Base-by-base conservation (phyloP, 2,329 filamentous ascomycete genomes). In the Chaetomiaceae sp. region DNA sequence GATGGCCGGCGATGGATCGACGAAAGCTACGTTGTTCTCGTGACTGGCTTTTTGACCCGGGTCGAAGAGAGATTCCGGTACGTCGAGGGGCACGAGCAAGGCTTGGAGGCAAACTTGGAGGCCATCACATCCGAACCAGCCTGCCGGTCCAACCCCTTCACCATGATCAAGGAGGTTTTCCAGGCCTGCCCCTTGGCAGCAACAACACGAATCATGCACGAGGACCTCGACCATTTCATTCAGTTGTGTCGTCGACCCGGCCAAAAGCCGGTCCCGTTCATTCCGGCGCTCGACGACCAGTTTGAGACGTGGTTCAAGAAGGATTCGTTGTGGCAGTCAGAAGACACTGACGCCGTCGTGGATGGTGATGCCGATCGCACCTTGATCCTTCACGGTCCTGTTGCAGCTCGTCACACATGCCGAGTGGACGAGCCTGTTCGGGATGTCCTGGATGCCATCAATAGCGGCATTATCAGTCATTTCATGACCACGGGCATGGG, bases 261-360 rank as follows among this genome's bases (percentile, higher is more conserved):
- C 34, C 93, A 97, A 75, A 99, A 99, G 78, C 92, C 92, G 3
- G 87, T 93, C 20, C 92, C 91, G 1, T 99, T 99, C 66, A 90
- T 99, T 27, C 92, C 93, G 5, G 78, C 86, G 17, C 77, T 99
- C n/a, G 93, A 99, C 63, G 89, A 95, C 56, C 95, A 91, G 66
- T 99, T 99, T 60, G 92, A 97, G 66, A 95, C 93, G 73, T 99
- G 89, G 76, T 99, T 97, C 85, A 99, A 99, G 83, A 99, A 99
- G 76, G 92, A 99, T 69, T 97, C 92, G 3, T 79, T 99, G 6
- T 99, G 92, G 92, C 92, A 99, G 72, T 96, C 92, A 1, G 92
- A 99, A 70, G 92, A 97, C 63, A 76, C 97, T 13, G 90, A 95
- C 64, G 91, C 93, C 46, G 89, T 97, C 48, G 89, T 96, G 55